Conservation (phyloP, 768 basidiomycete genomes). For the Boletellus ananiceps region DNA sequence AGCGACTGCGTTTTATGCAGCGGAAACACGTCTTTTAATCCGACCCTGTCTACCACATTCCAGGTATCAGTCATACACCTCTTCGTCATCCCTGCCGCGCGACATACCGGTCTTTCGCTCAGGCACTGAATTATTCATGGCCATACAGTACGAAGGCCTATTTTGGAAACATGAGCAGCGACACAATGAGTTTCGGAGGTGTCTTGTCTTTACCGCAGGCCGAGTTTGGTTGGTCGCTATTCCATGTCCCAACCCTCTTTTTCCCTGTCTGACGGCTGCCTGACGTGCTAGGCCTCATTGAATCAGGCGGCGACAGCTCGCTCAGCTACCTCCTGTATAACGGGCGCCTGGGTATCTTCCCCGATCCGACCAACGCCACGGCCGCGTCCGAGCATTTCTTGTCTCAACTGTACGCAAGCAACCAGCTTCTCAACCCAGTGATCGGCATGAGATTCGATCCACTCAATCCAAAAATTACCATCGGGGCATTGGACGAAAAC, state of each 20-base stretch:
- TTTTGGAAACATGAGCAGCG: slow-evolving; percentile 13
- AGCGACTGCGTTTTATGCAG: slow-evolving; percentile 19
- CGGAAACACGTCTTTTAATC: slow-evolving; percentile 16
- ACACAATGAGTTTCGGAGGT: slow-evolving; percentile 16
- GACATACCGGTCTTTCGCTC: background rate
- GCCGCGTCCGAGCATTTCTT: slow-evolving; percentile 16
- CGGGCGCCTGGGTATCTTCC: slow-evolving; percentile 17
- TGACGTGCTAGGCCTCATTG: slow-evolving; percentile 9
- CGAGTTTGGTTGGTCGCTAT: slow-evolving; percentile 10
- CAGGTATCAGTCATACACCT: slow-evolving; percentile 5
- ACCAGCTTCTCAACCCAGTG: slow-evolving; percentile 20
- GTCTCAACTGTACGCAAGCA: slow-evolving; percentile 8
- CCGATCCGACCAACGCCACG: slow-evolving; percentile 19
- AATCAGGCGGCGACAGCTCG: slow-evolving; percentile 10
- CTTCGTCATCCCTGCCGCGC: background rate
- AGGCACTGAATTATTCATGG: slow-evolving; percentile 14
- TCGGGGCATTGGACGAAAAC: slow-evolving; percentile 20
- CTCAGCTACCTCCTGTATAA: slow-evolving; percentile 21
- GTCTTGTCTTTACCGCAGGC: slow-evolving; percentile 10
- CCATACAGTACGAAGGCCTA: slow-evolving; percentile 5
- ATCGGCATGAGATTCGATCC: slow-evolving; percentile 23
- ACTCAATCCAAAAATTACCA: slow-evolving; percentile 23
- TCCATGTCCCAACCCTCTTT: too few species aligned
- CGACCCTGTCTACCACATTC: slow-evolving; percentile 11
- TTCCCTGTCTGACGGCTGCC: background rate